phyloP scores from a whole-genome alignment of 305 asterid species.

The Fraxinus sp. region DNA sequence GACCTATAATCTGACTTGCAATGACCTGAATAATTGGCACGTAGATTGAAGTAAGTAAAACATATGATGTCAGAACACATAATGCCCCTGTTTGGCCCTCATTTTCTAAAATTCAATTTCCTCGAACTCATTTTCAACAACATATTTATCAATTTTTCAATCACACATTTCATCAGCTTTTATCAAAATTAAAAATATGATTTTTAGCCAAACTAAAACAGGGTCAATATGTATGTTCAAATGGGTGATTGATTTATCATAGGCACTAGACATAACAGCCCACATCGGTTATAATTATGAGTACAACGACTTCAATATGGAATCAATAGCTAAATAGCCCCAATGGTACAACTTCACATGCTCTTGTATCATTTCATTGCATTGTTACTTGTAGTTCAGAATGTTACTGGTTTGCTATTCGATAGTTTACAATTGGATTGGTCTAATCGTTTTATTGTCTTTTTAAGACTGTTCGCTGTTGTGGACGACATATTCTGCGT shows the following conservation, averaged over 20 bases:
- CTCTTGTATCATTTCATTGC: neutral
- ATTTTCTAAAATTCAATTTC: too few species aligned
- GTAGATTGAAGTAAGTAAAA: neutral
- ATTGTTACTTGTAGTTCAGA: neutral
- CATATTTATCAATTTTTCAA: too few species aligned
- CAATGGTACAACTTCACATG: neutral
- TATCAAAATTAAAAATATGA: too few species aligned
- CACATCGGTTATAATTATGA: neutral
- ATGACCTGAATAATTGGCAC: neutral
- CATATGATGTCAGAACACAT: neutral
- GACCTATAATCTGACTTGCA: neutral
- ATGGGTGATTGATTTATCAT: neutral
- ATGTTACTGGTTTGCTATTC: neutral
- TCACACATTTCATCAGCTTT: too few species aligned
- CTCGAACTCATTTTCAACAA: too few species aligned
- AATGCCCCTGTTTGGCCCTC: too few species aligned
- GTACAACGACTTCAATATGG: neutral
- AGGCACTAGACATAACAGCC: neutral
- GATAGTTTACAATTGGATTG: neutral
- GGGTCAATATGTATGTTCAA: neutral
- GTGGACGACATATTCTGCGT: slow-evolving; percentile 32
- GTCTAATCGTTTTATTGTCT: neutral
- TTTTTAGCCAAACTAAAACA: too few species aligned
- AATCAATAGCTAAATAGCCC: neutral
- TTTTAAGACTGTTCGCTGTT: slow-evolving; percentile 22